Conservation (phyloP, 1,139 yeast species). For the Hansenula lynferdii region DNA sequence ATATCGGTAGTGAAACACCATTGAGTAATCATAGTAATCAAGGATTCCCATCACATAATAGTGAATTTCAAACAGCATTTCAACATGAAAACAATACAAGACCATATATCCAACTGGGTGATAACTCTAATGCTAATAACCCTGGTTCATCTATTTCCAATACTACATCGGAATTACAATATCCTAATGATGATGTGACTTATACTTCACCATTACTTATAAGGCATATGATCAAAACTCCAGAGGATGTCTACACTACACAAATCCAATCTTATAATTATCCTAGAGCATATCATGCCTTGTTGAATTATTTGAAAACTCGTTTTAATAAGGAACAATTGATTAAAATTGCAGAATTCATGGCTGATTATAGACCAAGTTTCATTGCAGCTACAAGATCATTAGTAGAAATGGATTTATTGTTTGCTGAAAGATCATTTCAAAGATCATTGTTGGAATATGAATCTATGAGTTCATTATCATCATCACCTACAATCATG, state of each 20-base stretch:
- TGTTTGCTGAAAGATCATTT: constrained; percentile 62
- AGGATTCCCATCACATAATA: constrained; percentile 5
- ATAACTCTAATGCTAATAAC: constrained; percentile 15
- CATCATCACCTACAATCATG: constrained; percentile 66
- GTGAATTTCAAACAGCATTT: constrained; percentile 22
- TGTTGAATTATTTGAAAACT: constrained; percentile 49
- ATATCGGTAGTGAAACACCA: constrained; percentile 14
- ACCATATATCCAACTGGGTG: constrained; percentile 24
- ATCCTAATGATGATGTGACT: constrained; percentile 33
- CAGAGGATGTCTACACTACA: constrained; percentile 56
- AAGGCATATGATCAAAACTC: constrained; percentile 57
- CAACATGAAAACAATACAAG: constrained; percentile 23
- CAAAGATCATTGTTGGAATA: constrained; percentile 66
- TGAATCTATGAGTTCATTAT: constrained; percentile 41
- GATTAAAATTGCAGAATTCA: constrained; percentile 54
- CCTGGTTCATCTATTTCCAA: no score
- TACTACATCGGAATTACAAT: no score
- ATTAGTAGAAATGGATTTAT: constrained; percentile 58
- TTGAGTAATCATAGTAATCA: constrained; percentile 8
- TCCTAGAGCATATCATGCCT: constrained; percentile 61
- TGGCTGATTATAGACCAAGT: constrained; percentile 68
- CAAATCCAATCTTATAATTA: constrained; percentile 57
- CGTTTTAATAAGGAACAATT: constrained; percentile 50
- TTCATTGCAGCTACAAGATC: constrained; percentile 70
- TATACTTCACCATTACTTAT: constrained; percentile 50